phyloP scores from a whole-genome alignment of 352 stramenopile genomes.

The Phytophthora foliorum region DNA sequence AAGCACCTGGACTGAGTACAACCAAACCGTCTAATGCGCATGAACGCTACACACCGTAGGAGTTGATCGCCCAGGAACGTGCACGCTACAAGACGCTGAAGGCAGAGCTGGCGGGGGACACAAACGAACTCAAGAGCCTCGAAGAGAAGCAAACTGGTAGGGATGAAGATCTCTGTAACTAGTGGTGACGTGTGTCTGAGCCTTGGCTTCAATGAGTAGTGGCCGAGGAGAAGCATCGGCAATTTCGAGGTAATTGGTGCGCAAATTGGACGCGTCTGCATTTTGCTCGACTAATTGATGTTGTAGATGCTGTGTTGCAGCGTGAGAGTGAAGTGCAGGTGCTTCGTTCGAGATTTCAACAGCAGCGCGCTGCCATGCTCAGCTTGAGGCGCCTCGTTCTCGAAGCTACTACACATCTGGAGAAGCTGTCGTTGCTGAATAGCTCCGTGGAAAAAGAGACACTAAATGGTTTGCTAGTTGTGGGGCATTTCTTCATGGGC shows the following conservation, averaged over 20 bases:
- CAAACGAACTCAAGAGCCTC: conserved; percentile 43
- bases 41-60: conserved; percentile 27
- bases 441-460: conserved; percentile 26
- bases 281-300: conserved; percentile 3
- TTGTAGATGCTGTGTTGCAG: conserved; percentile 44
- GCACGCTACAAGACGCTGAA: conserved; percentile 50
- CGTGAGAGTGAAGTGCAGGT: conserved; percentile 46
- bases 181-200: conserved; percentile 1
- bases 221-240: conserved; percentile 50
- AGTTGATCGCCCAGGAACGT: conserved; percentile 53
- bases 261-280: neutral
- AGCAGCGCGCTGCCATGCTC: conserved; percentile 41
- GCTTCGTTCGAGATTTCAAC: conserved; percentile 43
- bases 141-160: conserved; percentile 61
- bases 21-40: neutral
- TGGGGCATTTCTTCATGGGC: neutral
- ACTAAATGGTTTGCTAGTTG: conserved; percentile 19
- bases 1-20: neutral
- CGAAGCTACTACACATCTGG: conserved; percentile 26
- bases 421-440: conserved; percentile 31
- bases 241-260: conserved; percentile 42
- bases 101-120: conserved; percentile 31
- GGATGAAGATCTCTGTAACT: neutral
- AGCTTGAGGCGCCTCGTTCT: conserved; percentile 41
- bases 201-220: conserved; percentile 31